These are phyloP conservation scores for Linum tenue DNA, from an alignment of 345 rosid genomes.

Conservation along the genomic window DNA sequence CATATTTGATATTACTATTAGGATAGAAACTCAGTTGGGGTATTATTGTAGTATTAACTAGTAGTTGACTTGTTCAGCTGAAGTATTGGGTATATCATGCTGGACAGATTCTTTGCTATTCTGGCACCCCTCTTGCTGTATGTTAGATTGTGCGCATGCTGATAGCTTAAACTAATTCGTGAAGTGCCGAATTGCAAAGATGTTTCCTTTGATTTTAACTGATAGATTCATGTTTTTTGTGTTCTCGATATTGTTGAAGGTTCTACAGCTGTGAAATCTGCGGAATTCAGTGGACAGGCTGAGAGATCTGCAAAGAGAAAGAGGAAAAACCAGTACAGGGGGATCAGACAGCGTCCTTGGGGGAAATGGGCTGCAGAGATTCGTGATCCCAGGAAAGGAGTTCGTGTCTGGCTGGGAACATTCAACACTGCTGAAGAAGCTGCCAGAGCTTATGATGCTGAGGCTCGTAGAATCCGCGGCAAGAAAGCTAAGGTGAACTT, in stretches of 20 bases:
- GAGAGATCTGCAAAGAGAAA: slow-evolving; percentile 2
- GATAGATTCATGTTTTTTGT: not conserved
- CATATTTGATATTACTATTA: no score
- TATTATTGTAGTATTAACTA: no score
- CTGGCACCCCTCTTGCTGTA: no score
- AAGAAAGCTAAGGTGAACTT: slow-evolving; percentile 20
- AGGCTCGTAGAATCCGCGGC: slow-evolving; percentile 6
- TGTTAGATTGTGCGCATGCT: no score
- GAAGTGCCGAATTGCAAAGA: not conserved
- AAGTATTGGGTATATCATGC: no score
- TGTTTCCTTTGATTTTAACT: not conserved
- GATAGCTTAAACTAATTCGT: not conserved
- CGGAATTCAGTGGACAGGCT: not conserved
- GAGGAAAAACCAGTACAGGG: slow-evolving; percentile 3
- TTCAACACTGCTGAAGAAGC: slow-evolving; percentile 7
- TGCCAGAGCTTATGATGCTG: slow-evolving; percentile 6
- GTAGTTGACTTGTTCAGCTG: no score
- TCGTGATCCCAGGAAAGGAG: slow-evolving; percentile 6
- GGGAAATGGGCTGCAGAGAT: slow-evolving; percentile 6
- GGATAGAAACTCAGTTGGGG: no score
- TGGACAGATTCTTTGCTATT: no score
- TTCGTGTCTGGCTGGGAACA: slow-evolving; percentile 4
- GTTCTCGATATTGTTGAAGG: not conserved
- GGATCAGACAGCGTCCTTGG: slow-evolving; percentile 3
- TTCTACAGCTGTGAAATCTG: not conserved